Conservation (phyloP, 2,329 filamentous ascomycete species). For the Penicillium griseofulvum region DNA sequence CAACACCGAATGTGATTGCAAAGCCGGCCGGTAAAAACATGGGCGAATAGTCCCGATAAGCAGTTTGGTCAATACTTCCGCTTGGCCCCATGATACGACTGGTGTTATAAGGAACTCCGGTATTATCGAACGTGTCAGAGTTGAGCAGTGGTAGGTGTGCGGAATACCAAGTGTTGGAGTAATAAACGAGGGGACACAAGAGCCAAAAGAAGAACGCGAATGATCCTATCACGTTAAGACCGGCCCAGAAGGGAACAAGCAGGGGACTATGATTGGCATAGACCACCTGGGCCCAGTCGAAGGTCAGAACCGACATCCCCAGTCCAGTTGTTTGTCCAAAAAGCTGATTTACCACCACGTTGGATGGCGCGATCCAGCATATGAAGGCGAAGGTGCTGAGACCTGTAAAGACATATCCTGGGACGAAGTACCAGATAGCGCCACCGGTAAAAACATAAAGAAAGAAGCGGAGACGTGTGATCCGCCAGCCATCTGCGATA, state of each 20-base stretch:
- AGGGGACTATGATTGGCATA: constrained; percentile 67
- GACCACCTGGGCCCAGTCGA: constrained; percentile 72
- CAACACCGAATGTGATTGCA: constrained; percentile 56
- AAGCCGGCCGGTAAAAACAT: constrained; percentile 63
- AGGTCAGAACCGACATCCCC: constrained; percentile 67
- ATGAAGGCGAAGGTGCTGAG: constrained; percentile 68
- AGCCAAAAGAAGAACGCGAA: constrained; percentile 47
- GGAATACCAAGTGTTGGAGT: constrained; percentile 56
- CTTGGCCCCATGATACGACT: constrained; percentile 57
- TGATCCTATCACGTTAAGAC: constrained; percentile 44
- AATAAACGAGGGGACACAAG: constrained; percentile 45
- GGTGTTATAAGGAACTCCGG: constrained; percentile 59
- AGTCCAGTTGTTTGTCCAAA: constrained; percentile 68
- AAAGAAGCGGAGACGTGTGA: constrained; percentile 40
- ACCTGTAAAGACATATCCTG: constrained; percentile 66
- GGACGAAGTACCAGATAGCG: constrained; percentile 43
- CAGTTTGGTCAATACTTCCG: constrained; percentile 57
- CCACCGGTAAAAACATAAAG: constrained; percentile 33
- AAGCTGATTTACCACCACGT: constrained; percentile 66
- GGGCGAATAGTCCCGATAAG: constrained; percentile 64
- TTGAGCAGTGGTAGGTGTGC: constrained; percentile 63
- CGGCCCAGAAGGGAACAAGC: constrained; percentile 59
- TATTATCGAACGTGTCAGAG: constrained; percentile 64
- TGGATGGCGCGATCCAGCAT: constrained; percentile 69
- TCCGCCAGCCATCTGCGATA: constrained; percentile 44